Conservation (phyloP, 768 basidiomycete genomes). For the Collybia nuda region DNA sequence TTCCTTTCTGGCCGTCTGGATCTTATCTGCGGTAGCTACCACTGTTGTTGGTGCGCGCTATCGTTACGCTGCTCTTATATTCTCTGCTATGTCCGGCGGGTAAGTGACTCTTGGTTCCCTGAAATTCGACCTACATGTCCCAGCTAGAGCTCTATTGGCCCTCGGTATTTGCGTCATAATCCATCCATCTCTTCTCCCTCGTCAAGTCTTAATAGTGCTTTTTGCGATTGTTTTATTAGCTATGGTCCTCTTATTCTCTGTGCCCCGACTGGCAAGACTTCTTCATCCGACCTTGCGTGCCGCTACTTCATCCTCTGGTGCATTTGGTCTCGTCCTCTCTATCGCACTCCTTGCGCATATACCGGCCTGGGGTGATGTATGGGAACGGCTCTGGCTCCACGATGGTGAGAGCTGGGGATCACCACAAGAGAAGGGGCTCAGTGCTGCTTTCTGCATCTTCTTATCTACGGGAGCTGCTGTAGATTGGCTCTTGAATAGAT, state of each 20-base stretch:
- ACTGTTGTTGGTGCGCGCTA: constrained; percentile 56
- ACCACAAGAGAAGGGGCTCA: constrained; percentile 55
- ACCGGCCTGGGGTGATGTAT: constrained; percentile 57
- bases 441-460: constrained; percentile 55
- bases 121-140: too few relatives aligned
- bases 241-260: constrained; percentile 34
- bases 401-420: constrained; percentile 54
- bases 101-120: constrained; percentile 20
- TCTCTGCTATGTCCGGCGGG: constrained; percentile 57
- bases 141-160: constrained; percentile 19
- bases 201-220: constrained; percentile 38
- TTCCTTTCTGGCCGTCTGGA: constrained; percentile 61
- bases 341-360: constrained; percentile 53
- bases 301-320: constrained; percentile 50
- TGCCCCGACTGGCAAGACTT: constrained; percentile 45
- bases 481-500: constrained; percentile 56
- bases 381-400: constrained; percentile 59
- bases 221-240: constrained; percentile 39
- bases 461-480: constrained; percentile 40
- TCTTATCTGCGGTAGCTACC: constrained; percentile 48
- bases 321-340: constrained; percentile 53
- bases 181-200: constrained; percentile 35
- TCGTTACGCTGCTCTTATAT: constrained; percentile 46
- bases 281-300: constrained; percentile 51
- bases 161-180: constrained; percentile 16